Evolutionary conservation across 257 asterid genomes (phyloP).

Genomic region (Forsythia suspensa): DNA sequence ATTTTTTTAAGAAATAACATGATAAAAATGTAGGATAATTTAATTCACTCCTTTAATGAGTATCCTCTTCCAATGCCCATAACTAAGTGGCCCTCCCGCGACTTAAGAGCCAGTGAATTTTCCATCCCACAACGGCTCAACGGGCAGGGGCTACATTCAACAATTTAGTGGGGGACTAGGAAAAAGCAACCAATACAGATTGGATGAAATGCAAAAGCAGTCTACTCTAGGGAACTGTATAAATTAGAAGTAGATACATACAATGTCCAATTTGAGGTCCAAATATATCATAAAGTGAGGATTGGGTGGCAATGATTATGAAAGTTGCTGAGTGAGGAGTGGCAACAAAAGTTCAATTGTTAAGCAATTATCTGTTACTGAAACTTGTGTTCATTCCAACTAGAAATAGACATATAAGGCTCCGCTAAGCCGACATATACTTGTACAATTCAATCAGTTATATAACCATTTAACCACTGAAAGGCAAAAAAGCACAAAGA

Average conservation of each 20-base stretch:
- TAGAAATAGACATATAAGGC: background rate
- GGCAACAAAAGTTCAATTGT: background rate
- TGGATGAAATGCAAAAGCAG: background rate
- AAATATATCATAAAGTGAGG: background rate
- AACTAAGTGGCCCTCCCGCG: background rate
- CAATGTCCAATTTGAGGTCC: background rate
- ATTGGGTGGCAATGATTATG: background rate
- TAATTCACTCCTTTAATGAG: background rate
- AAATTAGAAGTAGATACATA: background rate
- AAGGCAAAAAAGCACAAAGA: background rate
- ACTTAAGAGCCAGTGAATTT: background rate
- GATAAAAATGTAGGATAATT: background rate
- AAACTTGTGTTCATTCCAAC: background rate
- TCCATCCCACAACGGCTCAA: background rate
- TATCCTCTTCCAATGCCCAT: background rate
- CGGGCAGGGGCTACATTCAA: background rate
- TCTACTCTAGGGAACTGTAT: background rate
- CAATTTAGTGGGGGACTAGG: background rate
- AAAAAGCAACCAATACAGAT: background rate
- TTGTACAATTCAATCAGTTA: background rate
- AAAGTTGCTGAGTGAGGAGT: background rate
- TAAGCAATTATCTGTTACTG: background rate
- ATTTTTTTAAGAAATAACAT: background rate
- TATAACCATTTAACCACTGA: background rate
- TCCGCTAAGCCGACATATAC: background rate